Conservation (phyloP, 2,329 filamentous ascomycete species). For the Aspergillus oerlinghausenensis region DNA sequence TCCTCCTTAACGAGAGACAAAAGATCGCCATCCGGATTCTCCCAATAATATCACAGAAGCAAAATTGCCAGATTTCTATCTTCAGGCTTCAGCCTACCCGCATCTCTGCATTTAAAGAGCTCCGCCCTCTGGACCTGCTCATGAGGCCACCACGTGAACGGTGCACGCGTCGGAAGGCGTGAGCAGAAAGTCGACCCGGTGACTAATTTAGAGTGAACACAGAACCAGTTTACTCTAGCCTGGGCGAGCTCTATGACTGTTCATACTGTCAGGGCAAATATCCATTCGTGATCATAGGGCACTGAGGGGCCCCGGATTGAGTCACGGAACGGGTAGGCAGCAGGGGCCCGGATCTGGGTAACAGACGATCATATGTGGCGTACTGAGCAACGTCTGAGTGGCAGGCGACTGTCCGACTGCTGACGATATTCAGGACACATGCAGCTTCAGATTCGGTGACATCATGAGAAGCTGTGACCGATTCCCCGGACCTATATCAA, state of each 20-base stretch:
- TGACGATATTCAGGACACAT: background rate
- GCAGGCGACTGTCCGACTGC: background rate
- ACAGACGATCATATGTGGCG: background rate
- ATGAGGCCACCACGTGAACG: slow-evolving; percentile 16
- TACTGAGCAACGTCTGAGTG: background rate
- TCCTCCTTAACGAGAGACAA: slow-evolving; percentile 8
- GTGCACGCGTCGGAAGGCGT: slow-evolving; percentile 15
- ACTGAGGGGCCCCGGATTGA: background rate
- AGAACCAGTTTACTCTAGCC: background rate
- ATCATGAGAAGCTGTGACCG: background rate
- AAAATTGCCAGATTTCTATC: background rate
- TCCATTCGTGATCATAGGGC: background rate
- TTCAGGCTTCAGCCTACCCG: background rate
- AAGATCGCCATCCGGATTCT: background rate
- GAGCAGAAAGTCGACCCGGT: slow-evolving; percentile 10
- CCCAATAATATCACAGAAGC: slow-evolving; percentile 4
- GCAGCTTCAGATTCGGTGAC: background rate
- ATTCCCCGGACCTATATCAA: background rate
- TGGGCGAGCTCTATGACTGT: background rate
- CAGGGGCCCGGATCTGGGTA: background rate
- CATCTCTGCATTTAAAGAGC: slow-evolving; percentile 10
- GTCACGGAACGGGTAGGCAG: slow-evolving; percentile 1
- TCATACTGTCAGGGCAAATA: background rate
- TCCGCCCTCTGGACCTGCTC: slow-evolving; percentile 13
- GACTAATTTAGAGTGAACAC: slow-evolving; percentile 1